These are phyloP conservation scores for Agaricales sp. DNA, from an alignment of 1,284 basidiomycete genomes.

Conservation along the genomic window DNA sequence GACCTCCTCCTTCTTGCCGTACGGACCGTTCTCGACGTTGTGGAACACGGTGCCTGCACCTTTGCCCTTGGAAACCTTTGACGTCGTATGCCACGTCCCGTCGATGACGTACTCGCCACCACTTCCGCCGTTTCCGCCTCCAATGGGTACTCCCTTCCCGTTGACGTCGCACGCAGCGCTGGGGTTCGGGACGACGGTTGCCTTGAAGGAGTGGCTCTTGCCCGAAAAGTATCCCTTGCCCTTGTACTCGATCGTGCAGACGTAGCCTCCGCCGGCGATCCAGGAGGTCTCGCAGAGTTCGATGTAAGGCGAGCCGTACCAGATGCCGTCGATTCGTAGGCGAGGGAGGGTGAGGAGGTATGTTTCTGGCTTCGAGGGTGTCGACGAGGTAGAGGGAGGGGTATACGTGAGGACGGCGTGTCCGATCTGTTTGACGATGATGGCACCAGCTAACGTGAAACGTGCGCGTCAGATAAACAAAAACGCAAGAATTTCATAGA, in stretches of 20 bases:
- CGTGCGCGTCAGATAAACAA: constrained; percentile 3
- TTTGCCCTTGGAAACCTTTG: constrained; percentile 34
- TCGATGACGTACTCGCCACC: constrained; percentile 54
- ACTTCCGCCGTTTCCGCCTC: no score
- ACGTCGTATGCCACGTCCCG: constrained; percentile 81
- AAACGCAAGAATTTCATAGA: not conserved
- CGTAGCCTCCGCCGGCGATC: constrained; percentile 68
- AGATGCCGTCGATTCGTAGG: constrained; percentile 51
- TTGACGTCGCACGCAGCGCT: no score
- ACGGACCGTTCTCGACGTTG: constrained; percentile 34
- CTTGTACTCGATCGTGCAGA: constrained; percentile 71
- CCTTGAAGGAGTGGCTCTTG: constrained; percentile 91
- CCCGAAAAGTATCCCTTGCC: constrained; percentile 94
- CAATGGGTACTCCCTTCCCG: constrained; percentile 19
- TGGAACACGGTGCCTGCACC: constrained; percentile 50
- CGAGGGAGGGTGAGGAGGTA: constrained; percentile 91
- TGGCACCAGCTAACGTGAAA: constrained; percentile 39
- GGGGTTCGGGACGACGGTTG: constrained; percentile 49
- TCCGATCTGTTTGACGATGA: constrained; percentile 91
- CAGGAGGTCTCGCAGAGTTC: constrained; percentile 81
- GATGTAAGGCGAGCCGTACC: constrained; percentile 73
- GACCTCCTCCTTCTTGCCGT: constrained; percentile 63
- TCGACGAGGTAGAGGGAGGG: constrained; percentile 40
- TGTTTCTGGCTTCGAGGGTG: no score
- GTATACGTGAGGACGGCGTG: constrained; percentile 80